Evolutionary conservation across 2,329 filamentous ascomycete species (phyloP).

Genomic region (Chaetomium olivaceum): DNA sequence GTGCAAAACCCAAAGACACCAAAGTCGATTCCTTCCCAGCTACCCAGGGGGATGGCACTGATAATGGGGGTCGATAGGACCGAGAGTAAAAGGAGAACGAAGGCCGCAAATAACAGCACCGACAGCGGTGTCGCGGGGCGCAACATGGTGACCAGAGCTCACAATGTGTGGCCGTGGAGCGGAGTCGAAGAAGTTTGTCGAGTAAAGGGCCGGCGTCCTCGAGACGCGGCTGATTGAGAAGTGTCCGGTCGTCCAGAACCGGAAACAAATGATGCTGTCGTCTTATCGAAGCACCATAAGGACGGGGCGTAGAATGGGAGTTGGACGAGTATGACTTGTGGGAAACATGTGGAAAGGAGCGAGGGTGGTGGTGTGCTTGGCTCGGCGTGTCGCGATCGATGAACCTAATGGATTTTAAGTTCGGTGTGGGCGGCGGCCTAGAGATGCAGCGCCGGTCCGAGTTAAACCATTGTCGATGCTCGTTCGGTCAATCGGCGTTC

Average conservation of each 20-base stretch:
- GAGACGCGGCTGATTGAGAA: constrained; percentile 45
- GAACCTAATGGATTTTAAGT: neutral
- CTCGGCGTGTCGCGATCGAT: constrained; percentile 9
- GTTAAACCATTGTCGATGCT: constrained; percentile 18
- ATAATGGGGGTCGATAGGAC: constrained; percentile 92
- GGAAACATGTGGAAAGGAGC: constrained; percentile 25
- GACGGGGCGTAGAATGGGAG: constrained; percentile 1
- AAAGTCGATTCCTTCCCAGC: constrained; percentile 74
- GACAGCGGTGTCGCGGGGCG: constrained; percentile 91
- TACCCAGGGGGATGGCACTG: constrained; percentile 78
- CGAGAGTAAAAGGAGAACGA: constrained; percentile 80
- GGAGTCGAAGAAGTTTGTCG: constrained; percentile 3
- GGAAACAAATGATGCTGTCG: neutral
- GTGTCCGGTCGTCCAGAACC: constrained; percentile 21
- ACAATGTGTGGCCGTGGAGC: neutral
- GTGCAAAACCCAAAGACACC: constrained; percentile 92
- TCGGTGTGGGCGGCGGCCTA: neutral
- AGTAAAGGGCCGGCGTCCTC: constrained; percentile 44
- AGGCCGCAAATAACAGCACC: constrained; percentile 80
- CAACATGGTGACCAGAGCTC: constrained; percentile 63
- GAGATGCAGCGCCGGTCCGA: constrained; percentile 5
- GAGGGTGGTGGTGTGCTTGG: constrained; percentile 12
- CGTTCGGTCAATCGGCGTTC: constrained; percentile 13
- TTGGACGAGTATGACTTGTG: constrained; percentile 7
- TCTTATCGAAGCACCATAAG: constrained; percentile 12